Conservation (phyloP, 1,139 yeast species). For the Suhomyces atakaporum region DNA sequence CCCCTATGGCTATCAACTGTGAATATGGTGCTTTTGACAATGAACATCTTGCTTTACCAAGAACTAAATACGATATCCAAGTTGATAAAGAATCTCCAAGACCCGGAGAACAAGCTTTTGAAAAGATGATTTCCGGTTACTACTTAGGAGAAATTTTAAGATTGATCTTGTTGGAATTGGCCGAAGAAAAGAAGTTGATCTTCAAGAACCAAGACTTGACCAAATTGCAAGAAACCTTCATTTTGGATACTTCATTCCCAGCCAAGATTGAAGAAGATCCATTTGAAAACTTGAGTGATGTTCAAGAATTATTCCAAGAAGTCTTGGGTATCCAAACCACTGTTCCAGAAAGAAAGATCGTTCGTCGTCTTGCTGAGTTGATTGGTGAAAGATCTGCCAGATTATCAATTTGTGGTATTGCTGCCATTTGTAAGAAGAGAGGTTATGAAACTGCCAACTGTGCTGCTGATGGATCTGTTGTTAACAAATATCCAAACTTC, state of each 20-base stretch:
- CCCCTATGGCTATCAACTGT: slow-evolving; percentile 95
- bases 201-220: slow-evolving; percentile 70
- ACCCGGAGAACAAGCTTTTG: slow-evolving; percentile 95
- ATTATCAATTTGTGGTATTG: slow-evolving; percentile 91
- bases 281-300: slow-evolving; percentile 79
- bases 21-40: slow-evolving; percentile 98
- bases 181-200: slow-evolving; percentile 58
- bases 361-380: slow-evolving; percentile 81
- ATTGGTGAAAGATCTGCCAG: slow-evolving; percentile 93
- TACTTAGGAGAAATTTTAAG: slow-evolving; percentile 93
- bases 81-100: slow-evolving; percentile 90
- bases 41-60: slow-evolving; percentile 79
- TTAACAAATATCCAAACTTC: slow-evolving; percentile 90
- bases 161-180: slow-evolving; percentile 73
- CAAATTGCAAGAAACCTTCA: slow-evolving; percentile 58
- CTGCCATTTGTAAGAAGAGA: slow-evolving; percentile 91
- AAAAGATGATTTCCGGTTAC: slow-evolving; percentile 97
- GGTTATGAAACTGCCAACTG: slow-evolving; percentile 76
- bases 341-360: slow-evolving; percentile 74
- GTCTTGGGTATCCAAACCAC: slow-evolving; percentile 67
- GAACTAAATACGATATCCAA: slow-evolving; percentile 81
- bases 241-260: slow-evolving; percentile 88
- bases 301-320: slow-evolving; percentile 62
- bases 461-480: slow-evolving; percentile 98
- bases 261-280: slow-evolving; percentile 89